A percentile compares a stretch with the other conserved stretches of the same genome.
Conservation (phyloP, 352 stramenopile genomes). For the Phytophthora megakarya region DNA sequence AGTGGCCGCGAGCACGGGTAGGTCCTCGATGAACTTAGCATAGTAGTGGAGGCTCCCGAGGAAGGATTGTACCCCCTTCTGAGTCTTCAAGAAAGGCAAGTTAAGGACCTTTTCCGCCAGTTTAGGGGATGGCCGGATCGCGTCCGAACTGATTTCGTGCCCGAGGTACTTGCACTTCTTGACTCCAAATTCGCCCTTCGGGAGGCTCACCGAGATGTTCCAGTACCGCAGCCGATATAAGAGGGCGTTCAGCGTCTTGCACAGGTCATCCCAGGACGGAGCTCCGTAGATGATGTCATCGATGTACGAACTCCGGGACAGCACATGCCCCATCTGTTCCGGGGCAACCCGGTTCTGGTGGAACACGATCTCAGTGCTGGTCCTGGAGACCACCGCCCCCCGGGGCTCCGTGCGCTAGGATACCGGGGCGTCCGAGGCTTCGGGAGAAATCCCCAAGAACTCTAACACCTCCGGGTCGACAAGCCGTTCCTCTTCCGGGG, state of each 20-base stretch:
- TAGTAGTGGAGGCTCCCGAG: slow-evolving; percentile 33
- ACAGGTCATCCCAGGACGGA: no score
- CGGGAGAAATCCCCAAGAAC: no score
- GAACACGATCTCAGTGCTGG: slow-evolving; percentile 12
- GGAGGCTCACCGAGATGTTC: no score
- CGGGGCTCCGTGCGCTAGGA: neutral
- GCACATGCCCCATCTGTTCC: slow-evolving; percentile 18
- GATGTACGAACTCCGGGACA: slow-evolving; percentile 23
- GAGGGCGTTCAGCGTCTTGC: no score
- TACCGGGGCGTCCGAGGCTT: neutral
- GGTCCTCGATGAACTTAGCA: slow-evolving; percentile 33
- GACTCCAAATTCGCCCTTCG: no score
- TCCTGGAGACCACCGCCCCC: neutral
- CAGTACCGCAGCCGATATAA: no score
- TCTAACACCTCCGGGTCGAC: no score
- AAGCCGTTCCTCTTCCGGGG: no score
- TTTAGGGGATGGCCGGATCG: slow-evolving; percentile 14
- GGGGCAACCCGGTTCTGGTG: slow-evolving; percentile 6
- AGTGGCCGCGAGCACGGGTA: slow-evolving; percentile 8
- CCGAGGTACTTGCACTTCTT: no score
- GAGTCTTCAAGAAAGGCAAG: no score
- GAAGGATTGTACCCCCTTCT: slow-evolving; percentile 30
- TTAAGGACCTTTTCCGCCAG: neutral
- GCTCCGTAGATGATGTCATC: no score
- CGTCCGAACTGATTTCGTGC: slow-evolving; percentile 10